These are phyloP conservation scores for Pythium sp. DNA, from an alignment of 352 stramenopile genomes.

Conservation along the genomic window DNA sequence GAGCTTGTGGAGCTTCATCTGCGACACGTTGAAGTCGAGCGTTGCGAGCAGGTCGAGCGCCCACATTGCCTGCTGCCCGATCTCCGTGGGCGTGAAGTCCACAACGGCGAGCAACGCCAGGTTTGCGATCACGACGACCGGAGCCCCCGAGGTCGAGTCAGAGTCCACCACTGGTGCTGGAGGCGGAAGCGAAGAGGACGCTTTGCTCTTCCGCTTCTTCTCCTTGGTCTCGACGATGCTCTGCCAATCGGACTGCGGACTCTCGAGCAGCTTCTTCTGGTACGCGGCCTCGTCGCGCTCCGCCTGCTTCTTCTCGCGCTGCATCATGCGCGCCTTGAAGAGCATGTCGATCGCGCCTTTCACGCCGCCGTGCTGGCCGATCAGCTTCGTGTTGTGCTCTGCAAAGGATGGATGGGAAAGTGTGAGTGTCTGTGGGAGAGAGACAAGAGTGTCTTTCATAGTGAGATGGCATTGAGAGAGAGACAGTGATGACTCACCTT, in stretches of 20 bases:
- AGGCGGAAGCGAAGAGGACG: conserved; percentile 9
- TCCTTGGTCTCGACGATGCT: conserved; percentile 34
- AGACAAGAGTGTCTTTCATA: neutral
- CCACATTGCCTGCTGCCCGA: conserved; percentile 71
- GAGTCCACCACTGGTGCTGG: conserved; percentile 16
- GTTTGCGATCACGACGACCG: conserved; percentile 18
- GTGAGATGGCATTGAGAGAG: neutral
- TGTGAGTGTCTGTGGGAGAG: neutral
- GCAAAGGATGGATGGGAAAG: neutral
- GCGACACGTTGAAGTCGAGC: conserved; percentile 64
- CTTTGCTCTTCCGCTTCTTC: conserved; percentile 18
- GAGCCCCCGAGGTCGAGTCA: conserved; percentile 19
- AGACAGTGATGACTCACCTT: conserved; percentile 27
- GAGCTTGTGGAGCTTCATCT: conserved; percentile 70
- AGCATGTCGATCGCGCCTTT: conserved; percentile 60
- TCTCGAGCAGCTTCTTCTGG: conserved; percentile 24
- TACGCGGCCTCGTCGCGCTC: conserved; percentile 36
- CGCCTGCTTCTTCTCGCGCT: conserved; percentile 39
- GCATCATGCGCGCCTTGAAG: conserved; percentile 56
- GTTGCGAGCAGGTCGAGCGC: conserved; percentile 62
- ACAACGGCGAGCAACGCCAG: conserved; percentile 47
- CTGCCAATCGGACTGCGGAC: conserved; percentile 34
- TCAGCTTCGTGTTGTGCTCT: conserved; percentile 61
- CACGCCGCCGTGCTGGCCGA: conserved; percentile 54
- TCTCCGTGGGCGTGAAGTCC: conserved; percentile 62